These are phyloP conservation scores for Wickerhamomyces sydowiorum DNA, from an alignment of 805 yeast genomes.

Conservation along the genomic window DNA sequence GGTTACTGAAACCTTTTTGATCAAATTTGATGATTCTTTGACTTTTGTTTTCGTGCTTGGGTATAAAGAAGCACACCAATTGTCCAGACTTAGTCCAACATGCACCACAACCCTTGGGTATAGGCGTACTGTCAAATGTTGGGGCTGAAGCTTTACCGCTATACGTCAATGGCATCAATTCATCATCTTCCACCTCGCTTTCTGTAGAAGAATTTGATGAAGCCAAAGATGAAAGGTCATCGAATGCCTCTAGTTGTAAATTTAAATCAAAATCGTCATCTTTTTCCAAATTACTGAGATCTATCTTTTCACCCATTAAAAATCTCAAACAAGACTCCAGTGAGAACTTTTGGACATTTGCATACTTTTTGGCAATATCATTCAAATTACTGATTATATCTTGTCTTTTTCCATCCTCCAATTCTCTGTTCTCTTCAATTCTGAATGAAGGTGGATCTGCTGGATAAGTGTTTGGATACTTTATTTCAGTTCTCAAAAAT, in stretches of 20 bases:
- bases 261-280: conserved; percentile 32
- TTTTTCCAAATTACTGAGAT: conserved; percentile 29
- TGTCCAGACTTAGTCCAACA: conserved; percentile 77
- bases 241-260: conserved; percentile 30
- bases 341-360: conserved; percentile 58
- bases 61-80: conserved; percentile 76
- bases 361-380: conserved; percentile 50
- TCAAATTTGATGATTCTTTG: conserved; percentile 42
- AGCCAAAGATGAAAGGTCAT: conserved; percentile 20
- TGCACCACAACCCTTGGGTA: conserved; percentile 93
- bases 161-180: conserved; percentile 13
- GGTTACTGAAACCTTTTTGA: conserved; percentile 46
- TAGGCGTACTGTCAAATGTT: conserved; percentile 72
- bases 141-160: conserved; percentile 17
- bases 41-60: conserved; percentile 39
- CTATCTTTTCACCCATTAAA: conserved; percentile 76
- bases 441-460: conserved; percentile 49
- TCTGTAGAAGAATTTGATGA: conserved; percentile 15
- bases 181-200: conserved; percentile 26
- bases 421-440: conserved; percentile 76
- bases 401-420: conserved; percentile 40
- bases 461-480: conserved; percentile 75
- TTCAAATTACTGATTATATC: conserved; percentile 47
- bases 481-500: conserved; percentile 64
- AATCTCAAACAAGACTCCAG: conserved; percentile 74